Percentiles rank a stretch among this genome's conserved stretches.
These are phyloP conservation scores for Phaeotremella skinneri DNA, from an alignment of 768 basidiomycete species.

Conservation along the genomic window DNA sequence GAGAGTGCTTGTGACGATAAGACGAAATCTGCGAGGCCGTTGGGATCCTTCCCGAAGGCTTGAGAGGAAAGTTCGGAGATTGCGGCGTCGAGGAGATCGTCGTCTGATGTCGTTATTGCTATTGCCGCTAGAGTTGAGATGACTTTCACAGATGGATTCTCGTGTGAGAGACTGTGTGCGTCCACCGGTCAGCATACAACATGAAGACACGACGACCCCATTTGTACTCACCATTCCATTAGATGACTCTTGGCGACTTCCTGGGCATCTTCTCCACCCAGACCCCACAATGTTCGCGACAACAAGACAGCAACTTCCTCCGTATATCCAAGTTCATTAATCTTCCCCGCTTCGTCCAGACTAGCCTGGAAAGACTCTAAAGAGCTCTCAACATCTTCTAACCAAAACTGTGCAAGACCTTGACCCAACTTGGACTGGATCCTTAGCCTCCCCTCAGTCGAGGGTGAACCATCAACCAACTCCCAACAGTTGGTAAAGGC, in stretches of 20 bases:
- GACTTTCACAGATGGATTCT: conserved; percentile 74
- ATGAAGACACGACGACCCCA: neutral
- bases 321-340: conserved; percentile 52
- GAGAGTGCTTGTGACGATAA: conserved; percentile 66
- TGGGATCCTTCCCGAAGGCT: conserved; percentile 70
- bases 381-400: conserved; percentile 63
- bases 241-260: conserved; percentile 75
- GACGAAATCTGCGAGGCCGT: conserved; percentile 68
- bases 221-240: conserved; percentile 68
- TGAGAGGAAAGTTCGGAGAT: conserved; percentile 73
- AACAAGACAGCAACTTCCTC: conserved; percentile 74
- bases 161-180: conserved; percentile 64
- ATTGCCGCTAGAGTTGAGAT: conserved; percentile 85
- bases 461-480: conserved; percentile 57
- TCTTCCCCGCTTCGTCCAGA: conserved; percentile 54
- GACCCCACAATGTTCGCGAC: conserved; percentile 81
- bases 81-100: conserved; percentile 77
- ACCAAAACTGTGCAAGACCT: conserved; percentile 69
- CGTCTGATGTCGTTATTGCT: conserved; percentile 69
- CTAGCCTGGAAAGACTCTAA: conserved; percentile 68
- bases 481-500: conserved; percentile 72
- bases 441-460: conserved; percentile 44
- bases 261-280: conserved; percentile 69
- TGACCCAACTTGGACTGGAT: conserved; percentile 58
- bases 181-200: neutral